Evolutionary conservation across 441 rosid species (phyloP).

Genomic region (Eruca vesicaria): DNA sequence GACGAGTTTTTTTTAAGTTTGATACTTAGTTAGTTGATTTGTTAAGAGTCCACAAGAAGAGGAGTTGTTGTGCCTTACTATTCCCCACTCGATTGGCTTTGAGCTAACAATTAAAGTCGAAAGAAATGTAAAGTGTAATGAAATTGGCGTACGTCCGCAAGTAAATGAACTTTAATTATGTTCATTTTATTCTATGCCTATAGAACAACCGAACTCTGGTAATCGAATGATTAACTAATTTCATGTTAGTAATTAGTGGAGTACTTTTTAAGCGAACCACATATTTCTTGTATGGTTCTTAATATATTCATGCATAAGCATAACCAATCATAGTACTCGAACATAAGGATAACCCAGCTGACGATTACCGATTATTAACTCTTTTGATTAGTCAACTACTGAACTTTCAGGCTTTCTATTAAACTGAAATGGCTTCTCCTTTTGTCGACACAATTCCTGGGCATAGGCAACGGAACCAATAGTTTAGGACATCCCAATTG

Average conservation of each 20-base stretch:
- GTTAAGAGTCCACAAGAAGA: slow-evolving; percentile 19
- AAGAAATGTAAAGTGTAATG: background rate
- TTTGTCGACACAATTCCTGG: background rate
- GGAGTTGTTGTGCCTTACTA: slow-evolving; percentile 50
- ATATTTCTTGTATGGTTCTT: background rate
- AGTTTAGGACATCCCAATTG: too few species aligned
- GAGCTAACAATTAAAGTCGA: background rate
- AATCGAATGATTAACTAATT: background rate
- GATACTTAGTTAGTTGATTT: slow-evolving; percentile 13
- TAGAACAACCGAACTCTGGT: background rate
- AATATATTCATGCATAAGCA: background rate
- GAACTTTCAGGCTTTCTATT: background rate
- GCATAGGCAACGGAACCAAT: too few species aligned
- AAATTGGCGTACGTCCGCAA: slow-evolving; percentile 10
- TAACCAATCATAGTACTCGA: background rate
- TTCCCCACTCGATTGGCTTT: slow-evolving; percentile 24
- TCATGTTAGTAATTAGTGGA: background rate
- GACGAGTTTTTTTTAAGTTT: background rate
- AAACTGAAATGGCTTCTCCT: background rate
- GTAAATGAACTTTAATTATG: background rate
- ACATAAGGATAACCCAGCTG: background rate
- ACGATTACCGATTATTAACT: background rate
- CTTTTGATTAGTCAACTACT: background rate
- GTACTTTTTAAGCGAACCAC: background rate
- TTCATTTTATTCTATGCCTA: background rate